Conservation (phyloP, 352 stramenopile genomes). For the Phytophthora pinifolia region DNA sequence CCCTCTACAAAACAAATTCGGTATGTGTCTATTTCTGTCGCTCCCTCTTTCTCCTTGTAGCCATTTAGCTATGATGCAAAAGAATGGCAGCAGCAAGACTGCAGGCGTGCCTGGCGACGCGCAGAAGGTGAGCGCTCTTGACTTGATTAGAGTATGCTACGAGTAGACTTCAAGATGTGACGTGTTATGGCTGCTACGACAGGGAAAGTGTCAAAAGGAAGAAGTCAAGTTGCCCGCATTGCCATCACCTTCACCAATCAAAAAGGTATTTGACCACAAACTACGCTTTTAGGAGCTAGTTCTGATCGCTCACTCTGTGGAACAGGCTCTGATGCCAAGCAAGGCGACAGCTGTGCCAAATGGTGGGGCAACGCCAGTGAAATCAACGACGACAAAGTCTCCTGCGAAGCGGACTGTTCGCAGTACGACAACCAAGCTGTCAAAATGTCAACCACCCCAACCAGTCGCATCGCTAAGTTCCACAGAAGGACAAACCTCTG, state of each 20-base stretch:
- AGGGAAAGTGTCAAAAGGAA: constrained; percentile 37
- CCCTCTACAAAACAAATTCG: no score
- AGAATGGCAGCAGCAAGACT: constrained; percentile 14
- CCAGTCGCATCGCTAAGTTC: not conserved
- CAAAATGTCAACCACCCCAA: constrained; percentile 12
- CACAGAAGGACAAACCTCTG: not conserved
- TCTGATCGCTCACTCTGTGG: not conserved
- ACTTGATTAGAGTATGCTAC: not conserved
- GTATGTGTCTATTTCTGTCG: no score
- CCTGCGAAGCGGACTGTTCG: constrained; percentile 11
- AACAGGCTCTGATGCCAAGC: constrained; percentile 14
- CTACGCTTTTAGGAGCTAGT: not conserved
- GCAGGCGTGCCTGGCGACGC: constrained; percentile 3
- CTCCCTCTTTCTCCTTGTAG: no score
- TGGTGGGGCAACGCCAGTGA: constrained; percentile 4
- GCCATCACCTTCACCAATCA: constrained; percentile 25
- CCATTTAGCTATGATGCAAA: constrained; percentile 15
- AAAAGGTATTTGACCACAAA: constrained; percentile 27
- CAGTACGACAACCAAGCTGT: constrained; percentile 14
- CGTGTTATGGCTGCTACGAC: not conserved
- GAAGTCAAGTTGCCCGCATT: constrained; percentile 49
- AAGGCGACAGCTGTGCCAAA: constrained; percentile 12
- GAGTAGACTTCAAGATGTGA: no score
- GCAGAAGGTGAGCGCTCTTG: constrained; percentile 10
- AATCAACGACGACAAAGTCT: constrained; percentile 16